Evolutionary conservation across 345 rosid species (phyloP), one percentile per base, ranked within the genome.

Genomic region (Cardamine resedifolia): DNA sequence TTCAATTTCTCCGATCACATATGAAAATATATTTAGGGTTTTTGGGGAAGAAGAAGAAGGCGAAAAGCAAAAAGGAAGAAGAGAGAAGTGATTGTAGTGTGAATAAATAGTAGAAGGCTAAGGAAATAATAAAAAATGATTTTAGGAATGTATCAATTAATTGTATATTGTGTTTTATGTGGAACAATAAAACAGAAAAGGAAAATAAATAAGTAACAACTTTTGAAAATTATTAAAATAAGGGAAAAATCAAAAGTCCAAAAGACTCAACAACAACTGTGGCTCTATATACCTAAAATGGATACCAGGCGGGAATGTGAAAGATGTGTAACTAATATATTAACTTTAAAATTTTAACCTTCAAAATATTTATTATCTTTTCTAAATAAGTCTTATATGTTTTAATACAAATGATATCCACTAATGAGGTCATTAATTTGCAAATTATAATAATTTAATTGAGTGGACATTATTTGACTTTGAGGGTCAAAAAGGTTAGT

Each of bases 261-360:
- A 16, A 16, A 27, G 34, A 76, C 71, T 76, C 75, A 76, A 76
- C 71, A 76, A 63, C 55, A 76, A 69, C 75, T 76, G 75, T 76
- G 58, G 33, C 70, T 55, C 65, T 69, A 52, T 59, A 68, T n/a
- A 75, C 74, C 58, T 48, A 43, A 19, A 68, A 68, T 60, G 57
- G 58, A 59, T 33, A 44, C 41, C 63, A 31, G 36, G 69, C 69
- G 69, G 78, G 63, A 67, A 74, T 66, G 33, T 51, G 73, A 66
- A 66, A n/a, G 55, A 52, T 52, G 60, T 60, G 31, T 45, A 67
- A 18, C 8, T 24, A 50, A 4, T 64, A 4, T 64, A 27, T 62
- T 15, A n/a, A 64, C 58, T 72, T 61, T 56, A 5, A 56, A 21
- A 15, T 49, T 56, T 58, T 66, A 38, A 45, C 64, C 27, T 45